phyloP scores from a whole-genome alignment of 768 basidiomycete genomes.

The Trametes coccinea region DNA sequence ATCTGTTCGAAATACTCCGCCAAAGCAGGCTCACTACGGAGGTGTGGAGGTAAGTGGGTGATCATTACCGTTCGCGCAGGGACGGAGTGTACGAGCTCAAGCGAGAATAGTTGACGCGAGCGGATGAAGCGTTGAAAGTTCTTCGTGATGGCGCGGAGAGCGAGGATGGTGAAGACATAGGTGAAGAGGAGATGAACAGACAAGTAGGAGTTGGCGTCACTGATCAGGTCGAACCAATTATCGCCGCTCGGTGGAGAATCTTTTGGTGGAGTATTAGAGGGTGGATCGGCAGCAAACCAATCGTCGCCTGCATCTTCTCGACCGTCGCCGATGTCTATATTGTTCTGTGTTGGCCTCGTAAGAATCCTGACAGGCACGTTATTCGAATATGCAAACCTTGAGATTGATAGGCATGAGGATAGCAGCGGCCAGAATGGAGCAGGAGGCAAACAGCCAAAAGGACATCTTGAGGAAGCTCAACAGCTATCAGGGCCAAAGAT shows the following conservation, averaged over 20 bases:
- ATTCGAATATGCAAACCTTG: slow-evolving; percentile 55
- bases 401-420: slow-evolving; percentile 97
- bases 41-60: slow-evolving; percentile 77
- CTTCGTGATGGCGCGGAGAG: slow-evolving; percentile 82
- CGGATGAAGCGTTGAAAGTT: slow-evolving; percentile 90
- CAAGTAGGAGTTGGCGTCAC: slow-evolving; percentile 86
- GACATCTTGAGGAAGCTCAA: slow-evolving; percentile 95
- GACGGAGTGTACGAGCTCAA: slow-evolving; percentile 94
- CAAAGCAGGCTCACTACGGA: slow-evolving; percentile 81
- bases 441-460: slow-evolving; percentile 87
- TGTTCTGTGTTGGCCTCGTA: slow-evolving; percentile 49
- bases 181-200: slow-evolving; percentile 91
- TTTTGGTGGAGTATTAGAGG: slow-evolving; percentile 15
- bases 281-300: slow-evolving; percentile 41
- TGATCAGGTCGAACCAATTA: slow-evolving; percentile 87
- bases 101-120: slow-evolving; percentile 88
- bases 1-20: slow-evolving; percentile 95
- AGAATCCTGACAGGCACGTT: background rate
- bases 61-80: slow-evolving; percentile 92
- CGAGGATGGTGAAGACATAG: slow-evolving; percentile 86
- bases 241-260: slow-evolving; percentile 20
- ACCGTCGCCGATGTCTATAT: slow-evolving; percentile 65
- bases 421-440: slow-evolving; percentile 75
- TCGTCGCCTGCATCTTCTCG: slow-evolving; percentile 45
- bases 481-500: slow-evolving; percentile 49